Conservation (phyloP, 1,284 basidiomycete species). For the Malassezia vespertilionis region DNA sequence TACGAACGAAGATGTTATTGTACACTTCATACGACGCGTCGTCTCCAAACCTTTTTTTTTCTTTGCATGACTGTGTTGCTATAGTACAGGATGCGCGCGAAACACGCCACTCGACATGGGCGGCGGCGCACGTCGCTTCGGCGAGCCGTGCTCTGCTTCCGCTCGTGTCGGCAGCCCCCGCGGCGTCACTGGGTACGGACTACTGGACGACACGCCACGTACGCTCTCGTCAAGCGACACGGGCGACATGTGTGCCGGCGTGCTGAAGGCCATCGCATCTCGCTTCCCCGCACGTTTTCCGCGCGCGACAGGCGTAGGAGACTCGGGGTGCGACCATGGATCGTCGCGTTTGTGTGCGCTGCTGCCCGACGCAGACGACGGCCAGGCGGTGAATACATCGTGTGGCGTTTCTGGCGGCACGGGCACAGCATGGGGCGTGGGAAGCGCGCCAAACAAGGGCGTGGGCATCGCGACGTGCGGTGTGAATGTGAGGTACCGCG, state of each 20-base stretch:
- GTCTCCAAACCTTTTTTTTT: no score
- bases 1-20: no score
- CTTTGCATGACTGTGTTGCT: no score
- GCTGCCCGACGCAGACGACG: not conserved
- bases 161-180: not conserved
- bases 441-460: constrained; percentile 1
- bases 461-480: constrained; percentile 2
- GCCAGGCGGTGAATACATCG: not conserved
- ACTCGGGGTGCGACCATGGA: constrained; percentile 9
- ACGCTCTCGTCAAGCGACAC: not conserved
- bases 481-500: constrained; percentile 10
- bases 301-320: constrained; percentile 8
- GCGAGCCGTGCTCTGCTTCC: no score
- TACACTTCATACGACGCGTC: no score
- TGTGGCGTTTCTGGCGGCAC: not conserved
- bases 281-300: constrained; percentile 1
- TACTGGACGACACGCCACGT: not conserved
- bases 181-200: constrained; percentile 7
- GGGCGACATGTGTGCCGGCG: not conserved
- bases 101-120: no score
- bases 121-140: no score
- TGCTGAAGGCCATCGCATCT: not conserved
- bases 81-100: no score
- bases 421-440: not conserved
- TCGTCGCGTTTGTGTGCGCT: not conserved